Evolutionary conservation across 306 rosid genomes (phyloP), one percentile per base, ranked within the genome.

Genomic region (Quercus ilex): DNA sequence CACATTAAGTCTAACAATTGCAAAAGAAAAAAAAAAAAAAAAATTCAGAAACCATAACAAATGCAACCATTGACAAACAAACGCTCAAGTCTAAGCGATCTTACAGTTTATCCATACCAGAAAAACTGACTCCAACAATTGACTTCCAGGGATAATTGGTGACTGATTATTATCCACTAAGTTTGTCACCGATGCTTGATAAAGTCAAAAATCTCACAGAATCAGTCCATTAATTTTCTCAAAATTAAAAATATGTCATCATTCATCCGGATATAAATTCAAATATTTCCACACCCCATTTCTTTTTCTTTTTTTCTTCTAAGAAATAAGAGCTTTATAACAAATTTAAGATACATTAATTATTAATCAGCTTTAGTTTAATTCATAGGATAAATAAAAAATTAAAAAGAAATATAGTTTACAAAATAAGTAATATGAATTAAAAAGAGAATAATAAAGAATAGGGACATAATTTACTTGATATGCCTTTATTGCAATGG

Each of bases 21-120:
- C 19, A 65, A 35, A 7, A 6, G 17, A 12, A 20, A 51, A 19
- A 55, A 35, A 20, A 23, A 31, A 18, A 55, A 25, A 46, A 10
- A 41, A 1, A 28, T 46, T 33, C 7, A 41, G 70, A 26, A 74
- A 52, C 18, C 3, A 3, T 6, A 5, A 75, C 41, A 3, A 69
- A 51, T 19, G 23, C 71, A 49, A 9, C 43, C n/a, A 28, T 17
- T 35, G 19, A 56, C 43, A 6, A 28, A 19, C 51, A 53, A 69
- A 14, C 55, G 20, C 46, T 28, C 10, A 17, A 70, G 52, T 23
- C 80, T 31, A 64, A 64, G 64, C n/a, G 75, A 26, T 43, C 77
- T 35, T 19, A 33, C 26, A 21, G n/a, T 72, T 59, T 67, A 30
- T 72, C 56, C 55, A 80, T 77, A 90, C 94, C 89, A 35, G 85